Evolutionary conservation across 2,329 filamentous ascomycete species (phyloP).

Genomic region (Sporothrix dimorphospora): DNA sequence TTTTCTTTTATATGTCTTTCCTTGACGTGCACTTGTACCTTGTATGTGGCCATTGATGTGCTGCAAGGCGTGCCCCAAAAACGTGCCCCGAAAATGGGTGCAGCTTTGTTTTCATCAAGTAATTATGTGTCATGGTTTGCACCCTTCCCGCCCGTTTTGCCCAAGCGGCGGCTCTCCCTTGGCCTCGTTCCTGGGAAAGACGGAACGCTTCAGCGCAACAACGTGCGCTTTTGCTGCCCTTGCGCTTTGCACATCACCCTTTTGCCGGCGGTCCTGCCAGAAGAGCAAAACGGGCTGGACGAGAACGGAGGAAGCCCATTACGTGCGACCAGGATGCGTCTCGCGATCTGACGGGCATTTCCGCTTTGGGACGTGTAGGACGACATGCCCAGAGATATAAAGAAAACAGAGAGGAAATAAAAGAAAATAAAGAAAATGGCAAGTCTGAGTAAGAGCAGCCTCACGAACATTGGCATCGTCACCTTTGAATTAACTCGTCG

Average conservation of each 20-base stretch:
- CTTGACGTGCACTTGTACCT: conserved; percentile 2
- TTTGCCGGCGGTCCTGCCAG: conserved; percentile 10
- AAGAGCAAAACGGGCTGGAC: background rate
- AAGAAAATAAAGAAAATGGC: background rate
- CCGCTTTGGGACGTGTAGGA: background rate
- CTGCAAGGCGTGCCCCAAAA: conserved; percentile 5
- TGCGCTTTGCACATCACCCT: background rate
- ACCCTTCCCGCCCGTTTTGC: background rate
- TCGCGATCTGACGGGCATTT: background rate
- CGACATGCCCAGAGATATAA: background rate
- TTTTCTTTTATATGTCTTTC: background rate
- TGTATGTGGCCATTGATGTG: conserved; percentile 17
- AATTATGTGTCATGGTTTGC: conserved; percentile 41
- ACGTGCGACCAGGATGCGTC: background rate
- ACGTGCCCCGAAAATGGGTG: conserved; percentile 17
- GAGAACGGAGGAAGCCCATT: background rate
- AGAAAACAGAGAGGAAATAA: background rate
- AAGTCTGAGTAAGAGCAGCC: background rate
- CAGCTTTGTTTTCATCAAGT: conserved; percentile 38
- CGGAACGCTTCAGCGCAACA: background rate
- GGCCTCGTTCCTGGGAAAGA: conserved; percentile 10
- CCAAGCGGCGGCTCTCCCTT: conserved; percentile 3
- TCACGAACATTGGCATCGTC: background rate
- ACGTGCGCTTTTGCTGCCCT: conserved; percentile 6
- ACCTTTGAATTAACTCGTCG: background rate